phyloP scores from a whole-genome alignment of 1,284 basidiomycete genomes.

The Pseudozyma tsukubaensis region DNA sequence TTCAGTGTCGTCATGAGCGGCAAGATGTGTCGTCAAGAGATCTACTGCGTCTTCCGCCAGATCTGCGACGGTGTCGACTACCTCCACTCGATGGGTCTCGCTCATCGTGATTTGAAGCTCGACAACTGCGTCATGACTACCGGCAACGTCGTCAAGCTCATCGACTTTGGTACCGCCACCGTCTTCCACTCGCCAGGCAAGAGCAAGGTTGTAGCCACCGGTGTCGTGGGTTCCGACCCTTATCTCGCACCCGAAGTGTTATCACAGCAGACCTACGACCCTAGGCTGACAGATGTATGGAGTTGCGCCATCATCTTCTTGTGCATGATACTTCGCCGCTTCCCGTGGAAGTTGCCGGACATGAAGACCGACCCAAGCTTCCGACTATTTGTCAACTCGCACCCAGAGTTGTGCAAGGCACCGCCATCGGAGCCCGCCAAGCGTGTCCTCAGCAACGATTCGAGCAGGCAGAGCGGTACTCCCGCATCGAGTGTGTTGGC shows the following conservation, averaged over 20 bases:
- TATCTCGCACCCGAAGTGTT: constrained; percentile 99
- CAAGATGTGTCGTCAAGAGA: constrained; percentile 97
- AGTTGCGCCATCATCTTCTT: constrained; percentile 98
- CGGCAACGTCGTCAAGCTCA: constrained; percentile 94
- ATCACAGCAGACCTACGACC: constrained; percentile 82
- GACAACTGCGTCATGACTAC: constrained; percentile 99
- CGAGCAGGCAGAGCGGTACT: constrained; percentile 37
- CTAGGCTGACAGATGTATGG: constrained; percentile 98
- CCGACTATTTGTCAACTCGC: constrained; percentile 88
- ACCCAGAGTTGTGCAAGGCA: constrained; percentile 80
- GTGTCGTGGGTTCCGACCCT: constrained; percentile 96
- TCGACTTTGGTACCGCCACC: constrained; percentile 99
- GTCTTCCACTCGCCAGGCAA: constrained; percentile 96
- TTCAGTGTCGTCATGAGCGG: constrained; percentile 99
- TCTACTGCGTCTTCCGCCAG: constrained; percentile 98
- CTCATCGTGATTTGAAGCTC: constrained; percentile 97
- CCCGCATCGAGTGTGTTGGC: constrained; percentile 31
- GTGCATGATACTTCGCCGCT: constrained; percentile 96
- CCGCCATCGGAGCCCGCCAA: constrained; percentile 24
- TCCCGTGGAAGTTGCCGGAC: constrained; percentile 99
- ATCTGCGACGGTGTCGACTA: constrained; percentile 99
- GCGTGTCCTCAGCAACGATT: constrained; percentile 17
- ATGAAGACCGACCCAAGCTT: constrained; percentile 91
- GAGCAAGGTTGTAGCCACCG: constrained; percentile 75
- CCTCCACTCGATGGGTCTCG: constrained; percentile 94